Conservation (phyloP, 1,284 basidiomycete genomes). For the Mixia osmundae region DNA sequence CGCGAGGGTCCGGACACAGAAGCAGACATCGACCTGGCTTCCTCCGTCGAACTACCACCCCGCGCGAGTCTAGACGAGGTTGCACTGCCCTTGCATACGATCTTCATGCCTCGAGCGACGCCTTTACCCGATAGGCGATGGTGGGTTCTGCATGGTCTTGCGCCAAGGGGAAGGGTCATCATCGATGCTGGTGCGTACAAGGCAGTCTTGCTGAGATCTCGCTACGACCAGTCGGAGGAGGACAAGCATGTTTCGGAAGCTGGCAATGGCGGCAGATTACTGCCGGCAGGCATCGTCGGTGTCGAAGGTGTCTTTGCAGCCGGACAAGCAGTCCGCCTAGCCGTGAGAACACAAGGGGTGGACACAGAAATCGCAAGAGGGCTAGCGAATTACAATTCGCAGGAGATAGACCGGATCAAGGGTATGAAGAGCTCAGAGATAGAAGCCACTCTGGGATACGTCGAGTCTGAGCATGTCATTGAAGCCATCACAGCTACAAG, state of each 20-base stretch:
- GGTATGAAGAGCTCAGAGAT: constrained; percentile 72
- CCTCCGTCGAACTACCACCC: constrained; percentile 27
- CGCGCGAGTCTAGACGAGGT: too few relatives aligned
- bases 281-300: constrained; percentile 70
- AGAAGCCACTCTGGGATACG: constrained; percentile 59
- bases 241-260: neutral
- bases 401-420: constrained; percentile 68
- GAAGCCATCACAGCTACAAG: constrained; percentile 71
- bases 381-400: constrained; percentile 83
- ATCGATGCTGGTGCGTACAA: constrained; percentile 72
- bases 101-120: constrained; percentile 50
- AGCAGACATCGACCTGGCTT: constrained; percentile 10
- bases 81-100: constrained; percentile 65
- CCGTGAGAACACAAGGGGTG: constrained; percentile 36
- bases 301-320: constrained; percentile 76
- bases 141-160: constrained; percentile 83
- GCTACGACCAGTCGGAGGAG: neutral
- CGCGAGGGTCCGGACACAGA: neutral
- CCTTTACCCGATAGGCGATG: constrained; percentile 76
- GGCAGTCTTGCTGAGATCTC: constrained; percentile 38
- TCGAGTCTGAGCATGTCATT: constrained; percentile 87
- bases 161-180: constrained; percentile 63
- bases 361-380: constrained; percentile 84
- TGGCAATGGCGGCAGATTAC: constrained; percentile 70
- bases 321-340: constrained; percentile 73